These are phyloP conservation scores for Neurospora intermedia DNA, from an alignment of 495 filamentous ascomycete species.

Conservation along the genomic window DNA sequence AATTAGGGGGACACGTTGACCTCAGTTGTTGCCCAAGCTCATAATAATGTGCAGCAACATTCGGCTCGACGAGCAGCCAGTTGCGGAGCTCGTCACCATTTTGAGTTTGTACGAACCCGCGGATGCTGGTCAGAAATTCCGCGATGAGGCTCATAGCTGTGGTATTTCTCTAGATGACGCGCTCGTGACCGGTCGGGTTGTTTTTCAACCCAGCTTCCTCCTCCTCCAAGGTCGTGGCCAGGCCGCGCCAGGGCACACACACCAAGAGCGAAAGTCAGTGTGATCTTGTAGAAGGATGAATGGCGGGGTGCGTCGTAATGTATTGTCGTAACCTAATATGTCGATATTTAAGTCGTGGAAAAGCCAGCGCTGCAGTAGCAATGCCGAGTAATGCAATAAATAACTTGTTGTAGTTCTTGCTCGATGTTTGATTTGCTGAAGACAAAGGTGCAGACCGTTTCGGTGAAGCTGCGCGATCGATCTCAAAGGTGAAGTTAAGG, in stretches of 20 bases:
- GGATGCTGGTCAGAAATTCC: constrained; percentile 31
- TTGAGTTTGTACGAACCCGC: constrained; percentile 25
- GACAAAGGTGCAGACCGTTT: not conserved
- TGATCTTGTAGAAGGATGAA: not conserved
- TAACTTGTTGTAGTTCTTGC: not conserved
- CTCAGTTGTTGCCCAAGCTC: constrained; percentile 57
- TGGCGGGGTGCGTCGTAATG: not conserved
- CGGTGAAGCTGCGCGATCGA: not conserved
- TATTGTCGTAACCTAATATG: not conserved
- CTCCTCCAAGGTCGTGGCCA: not conserved
- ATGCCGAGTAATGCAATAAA: not conserved
- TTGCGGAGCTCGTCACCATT: constrained; percentile 31
- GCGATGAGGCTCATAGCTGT: constrained; percentile 25
- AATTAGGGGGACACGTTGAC: constrained; percentile 37
- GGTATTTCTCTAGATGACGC: not conserved
- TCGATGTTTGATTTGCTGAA: not conserved
- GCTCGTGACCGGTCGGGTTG: not conserved
- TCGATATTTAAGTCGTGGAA: not conserved
- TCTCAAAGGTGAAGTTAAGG: not conserved
- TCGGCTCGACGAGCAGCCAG: constrained; percentile 36
- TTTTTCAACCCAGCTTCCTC: not conserved
- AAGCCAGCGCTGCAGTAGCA: not conserved
- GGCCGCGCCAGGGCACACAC: not conserved
- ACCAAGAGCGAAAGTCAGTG: not conserved
- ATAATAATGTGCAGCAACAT: constrained; percentile 48